Base-by-base conservation (phyloP, 2,329 filamentous ascomycete genomes). In the Trichothecium roseum region DNA sequence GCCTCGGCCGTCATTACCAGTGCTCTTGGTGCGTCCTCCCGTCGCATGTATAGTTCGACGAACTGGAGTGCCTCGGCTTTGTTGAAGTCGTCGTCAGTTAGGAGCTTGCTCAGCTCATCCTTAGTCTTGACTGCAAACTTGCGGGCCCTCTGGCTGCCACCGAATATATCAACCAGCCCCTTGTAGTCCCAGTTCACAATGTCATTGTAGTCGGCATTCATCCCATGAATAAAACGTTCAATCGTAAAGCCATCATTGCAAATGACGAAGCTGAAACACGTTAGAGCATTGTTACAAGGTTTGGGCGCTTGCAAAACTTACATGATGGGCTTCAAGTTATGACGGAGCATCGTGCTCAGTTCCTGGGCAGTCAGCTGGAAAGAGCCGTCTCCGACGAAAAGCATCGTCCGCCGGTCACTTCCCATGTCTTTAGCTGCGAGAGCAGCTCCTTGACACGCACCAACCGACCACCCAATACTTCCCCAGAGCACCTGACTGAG, bases 221-320 rank as follows among this genome's bases (percentile, higher is more conserved):
- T 81, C 36, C 85, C 85, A 57, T 94, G 86, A 49, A 94, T 93
- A 55, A 76, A 83, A 20, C 87, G 77, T 61, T 94, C 87, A 54
- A 93, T 91, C 8, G 86, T 91, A 61, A 84, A 94, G 9, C 87
- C 87, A 28, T 88, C 76, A 54, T 93, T 93, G 68, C 83, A 86
- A 45, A 94, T 81, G 42, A 91, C 69, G 54, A 94, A 89, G 42
- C 74, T 76, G 37, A 6, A 26, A n/a, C 34, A 13, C 2, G 29
- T 36, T 32, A 36, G 35, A 17, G 14, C 17, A 12, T 8, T 27
- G 24, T 18, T 18, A 13, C 22, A 4, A 8, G 37, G 9, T 16
- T 16, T 4, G 13, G 15, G 29, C n/a, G 18, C 14, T n/a, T n/a
- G 12, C 5, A 35, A n/a, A 18, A 62, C 74, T 64, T 60, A 81